Evolutionary conservation across 345 rosid species (phyloP), one percentile per base, ranked within the genome.

Genomic region (Trapa incisa): DNA sequence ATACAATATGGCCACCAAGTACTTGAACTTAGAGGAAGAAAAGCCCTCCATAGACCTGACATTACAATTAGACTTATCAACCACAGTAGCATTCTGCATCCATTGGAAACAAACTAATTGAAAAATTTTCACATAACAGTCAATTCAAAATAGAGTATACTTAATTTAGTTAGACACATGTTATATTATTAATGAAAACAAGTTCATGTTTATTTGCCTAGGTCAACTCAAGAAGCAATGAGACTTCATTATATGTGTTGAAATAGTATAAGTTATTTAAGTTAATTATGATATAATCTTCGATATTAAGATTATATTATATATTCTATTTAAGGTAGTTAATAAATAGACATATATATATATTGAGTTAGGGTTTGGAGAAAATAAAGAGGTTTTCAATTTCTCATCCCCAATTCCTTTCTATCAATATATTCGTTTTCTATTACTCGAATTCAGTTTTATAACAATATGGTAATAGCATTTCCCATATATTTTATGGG

Each of bases 11-110:
- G 92, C 97, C 97, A 94, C 92, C 86, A 81, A 4, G 76, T 48
- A 1, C 82, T 78, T 39, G 95, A 77, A 63, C 84, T 84, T 69
- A 94, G 77, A 71, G 99, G 99, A 74, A 94, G 97, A 74, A 94
- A 91, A 0, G 83, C 87, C 67, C 97, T 89, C 99, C 97, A 91
- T 7, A 87, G 2, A 15, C 87, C 97, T 16, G 97, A 89, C 61
- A 91, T 80, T 76, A 82, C 73, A 63, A 94, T 91, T 67, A 94
- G 77, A 71, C 95, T 88, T 76, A 89, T 82, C 61, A 94, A 92
- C 99, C 97, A 94, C 54, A 94, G 71, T 70, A 91, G 83, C n/a
- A 89, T 85, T 77, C 97, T 92, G 78, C 85, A 74, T 22, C 29
- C 29, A 74, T 17, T 60, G 48, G 5, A 5, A 22, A 65, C 37